phyloP scores from a whole-genome alignment of 1,139 yeast genomes.

The Taphrina deformans region DNA sequence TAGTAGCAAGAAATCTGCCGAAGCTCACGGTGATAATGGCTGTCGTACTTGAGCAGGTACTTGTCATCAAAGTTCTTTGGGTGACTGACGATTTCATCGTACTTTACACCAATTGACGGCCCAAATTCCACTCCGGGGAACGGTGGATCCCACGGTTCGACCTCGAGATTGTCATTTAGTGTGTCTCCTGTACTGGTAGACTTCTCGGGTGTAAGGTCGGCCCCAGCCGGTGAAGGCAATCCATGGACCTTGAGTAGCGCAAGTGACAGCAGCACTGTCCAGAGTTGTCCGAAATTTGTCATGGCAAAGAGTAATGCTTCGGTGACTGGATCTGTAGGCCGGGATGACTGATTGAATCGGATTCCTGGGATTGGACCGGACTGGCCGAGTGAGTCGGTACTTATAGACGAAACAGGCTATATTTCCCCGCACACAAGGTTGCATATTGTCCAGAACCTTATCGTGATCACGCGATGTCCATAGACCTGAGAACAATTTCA shows the following conservation, averaged over 20 bases:
- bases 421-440: not conserved
- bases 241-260: not conserved
- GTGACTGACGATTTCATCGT: not conserved
- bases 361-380: too few relatives aligned
- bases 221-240: not conserved
- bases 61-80: conserved; percentile 3
- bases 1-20: not conserved
- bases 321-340: too few relatives aligned
- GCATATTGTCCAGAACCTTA: not conserved
- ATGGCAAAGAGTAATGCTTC: not conserved
- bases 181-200: not conserved
- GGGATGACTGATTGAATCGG: too few relatives aligned
- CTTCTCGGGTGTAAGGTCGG: not conserved
- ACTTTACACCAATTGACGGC: not conserved
- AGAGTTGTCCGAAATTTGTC: not conserved
- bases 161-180: not conserved
- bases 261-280: not conserved
- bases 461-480: not conserved
- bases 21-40: not conserved
- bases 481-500: not conserved
- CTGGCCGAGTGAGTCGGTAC: not conserved
- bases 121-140: not conserved
- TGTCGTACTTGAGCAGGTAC: not conserved
- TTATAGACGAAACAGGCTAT: not conserved
- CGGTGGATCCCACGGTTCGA: not conserved